A percentile compares a stretch with the other conserved stretches of the same genome.
Conservation (phyloP, 768 basidiomycete species). For the Collybia mongolica region DNA sequence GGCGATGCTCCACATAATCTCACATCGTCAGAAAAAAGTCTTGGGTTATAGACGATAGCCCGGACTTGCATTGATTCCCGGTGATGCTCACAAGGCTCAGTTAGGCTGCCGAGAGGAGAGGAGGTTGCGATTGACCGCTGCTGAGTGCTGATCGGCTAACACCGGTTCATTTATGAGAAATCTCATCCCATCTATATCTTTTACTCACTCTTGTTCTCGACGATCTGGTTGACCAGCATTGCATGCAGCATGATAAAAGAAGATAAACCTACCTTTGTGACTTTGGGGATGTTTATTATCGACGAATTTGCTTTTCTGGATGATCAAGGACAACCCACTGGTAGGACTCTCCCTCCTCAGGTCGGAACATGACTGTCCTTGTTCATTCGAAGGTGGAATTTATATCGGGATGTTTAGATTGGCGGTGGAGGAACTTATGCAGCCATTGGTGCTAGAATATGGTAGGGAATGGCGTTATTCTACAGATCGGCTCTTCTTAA, state of each 20-base stretch:
- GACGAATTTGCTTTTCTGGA: conserved; percentile 73
- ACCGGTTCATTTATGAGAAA: neutral
- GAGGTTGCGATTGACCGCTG: conserved; percentile 1
- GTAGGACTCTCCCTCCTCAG: conserved; percentile 45
- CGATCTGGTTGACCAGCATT: conserved; percentile 9
- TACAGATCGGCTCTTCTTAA: neutral
- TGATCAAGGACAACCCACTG: conserved; percentile 51
- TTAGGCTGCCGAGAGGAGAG: neutral
- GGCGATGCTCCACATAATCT: conserved; percentile 6
- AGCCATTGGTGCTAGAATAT: conserved; percentile 77
- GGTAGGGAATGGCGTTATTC: conserved; percentile 37
- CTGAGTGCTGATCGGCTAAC: neutral
- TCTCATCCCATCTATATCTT: conserved; percentile 15
- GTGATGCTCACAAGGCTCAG: neutral
- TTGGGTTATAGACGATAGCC: conserved; percentile 42
- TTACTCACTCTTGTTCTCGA: neutral
- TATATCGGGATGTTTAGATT: conserved; percentile 44
- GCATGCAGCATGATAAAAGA: conserved; percentile 8
- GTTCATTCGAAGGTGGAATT: neutral
- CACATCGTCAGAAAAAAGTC: conserved; percentile 41
- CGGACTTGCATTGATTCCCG: conserved; percentile 36
- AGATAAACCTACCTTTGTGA: conserved; percentile 41
- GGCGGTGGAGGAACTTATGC: conserved; percentile 90
- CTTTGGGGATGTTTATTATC: conserved; percentile 90
- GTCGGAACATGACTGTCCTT: conserved; percentile 26